Base-by-base conservation (phyloP, 768 basidiomycete species). In the Mycena latifolia region DNA sequence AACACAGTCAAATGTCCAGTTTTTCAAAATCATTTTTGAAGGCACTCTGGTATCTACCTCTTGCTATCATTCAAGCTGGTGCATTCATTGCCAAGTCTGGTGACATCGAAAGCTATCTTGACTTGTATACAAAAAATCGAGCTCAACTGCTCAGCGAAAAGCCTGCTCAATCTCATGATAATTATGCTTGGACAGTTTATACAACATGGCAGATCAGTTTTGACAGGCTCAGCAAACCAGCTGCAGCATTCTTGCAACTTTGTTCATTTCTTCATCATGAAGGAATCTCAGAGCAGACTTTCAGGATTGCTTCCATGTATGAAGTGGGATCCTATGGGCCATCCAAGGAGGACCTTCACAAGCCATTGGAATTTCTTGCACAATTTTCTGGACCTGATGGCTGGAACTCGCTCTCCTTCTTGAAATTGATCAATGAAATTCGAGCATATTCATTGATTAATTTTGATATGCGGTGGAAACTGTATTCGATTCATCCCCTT, bases 151-250 rank as follows among this genome's bases (percentile, higher is more conserved):
- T 56, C n/a, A 31, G 7, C 17, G 35, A 65, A 31, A n/a, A n/a
- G n/a, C n/a, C n/a, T n/a, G n/a, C n/a, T n/a, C n/a, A n/a, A n/a
- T n/a, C n/a, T n/a, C n/a, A n/a, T n/a, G n/a, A n/a, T n/a, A n/a
- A n/a, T n/a, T n/a, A n/a, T n/a, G n/a, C n/a, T n/a, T n/a, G n/a
- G n/a, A n/a, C n/a, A n/a, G n/a, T n/a, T n/a, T n/a, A n/a, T n/a
- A n/a, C n/a, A n/a, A n/a, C n/a, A n/a, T 65, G 63, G 63, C 47
- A 57, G 12, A 59, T 65, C n/a, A 58, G 55, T 31, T 65, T 65
- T 54, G 51, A 50, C 2, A 14, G 25, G 47, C 63, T 65, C n/a
- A 50, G 31, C 5, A 15, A 1, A 10, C 2, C 11, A 8, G 63
- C 63, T 27, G 53, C 43, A 5, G 27, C 5, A 20, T 25, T 65